Evolutionary conservation across 2,329 filamentous ascomycete genomes (phyloP), one percentile per base, ranked within the genome.

Genomic region (Trichoderma lentiforme): DNA sequence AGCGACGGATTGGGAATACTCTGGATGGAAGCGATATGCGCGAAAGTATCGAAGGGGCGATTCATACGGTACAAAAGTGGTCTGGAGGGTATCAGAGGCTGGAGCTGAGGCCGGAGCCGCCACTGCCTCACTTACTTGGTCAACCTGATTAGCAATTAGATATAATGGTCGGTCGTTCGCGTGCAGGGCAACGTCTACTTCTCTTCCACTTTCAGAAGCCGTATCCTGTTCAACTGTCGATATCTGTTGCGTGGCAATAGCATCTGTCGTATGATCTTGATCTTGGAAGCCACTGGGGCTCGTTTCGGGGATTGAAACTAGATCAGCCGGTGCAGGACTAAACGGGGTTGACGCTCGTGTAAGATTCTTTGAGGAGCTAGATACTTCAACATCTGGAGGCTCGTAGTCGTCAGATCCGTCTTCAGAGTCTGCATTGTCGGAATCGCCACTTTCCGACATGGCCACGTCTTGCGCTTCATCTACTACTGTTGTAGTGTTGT

Each of bases 11-110:
- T 91, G 81, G 75, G 86, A 84, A 82, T 91, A 98, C 66, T 88
- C 85, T 36, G 93, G 93, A 79, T 98, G 95, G 80, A 95, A 98
- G 76, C 95, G 93, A 82, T 93, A 99, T 47, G 93, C 92, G 80
- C 90, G 93, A 81, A 98, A 98, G 76, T 89, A 88, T 76, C 89
- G 90, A 73, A 99, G 85, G 36, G 94, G 93, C 78, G 94, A 97
- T 78, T 92, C 87, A 82, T 99, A 99, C 3, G 94, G 90, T 39
- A 80, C 70, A 71, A 82, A 83, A 34, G 75, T 73, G 21, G 77
- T 75, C 43, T 56, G 74, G 12, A 68, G 26, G 36, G 51, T 53
- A 21, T 73, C 47, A 30, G 73, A 67, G 34, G 57, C 70, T 9
- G 62, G 64, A 24, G 36, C 60, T 28, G 60, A 21, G 34, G 60